Evolutionary conservation across 148 eudicot species (phyloP).

Genomic region (Chenopodium suecicum): DNA sequence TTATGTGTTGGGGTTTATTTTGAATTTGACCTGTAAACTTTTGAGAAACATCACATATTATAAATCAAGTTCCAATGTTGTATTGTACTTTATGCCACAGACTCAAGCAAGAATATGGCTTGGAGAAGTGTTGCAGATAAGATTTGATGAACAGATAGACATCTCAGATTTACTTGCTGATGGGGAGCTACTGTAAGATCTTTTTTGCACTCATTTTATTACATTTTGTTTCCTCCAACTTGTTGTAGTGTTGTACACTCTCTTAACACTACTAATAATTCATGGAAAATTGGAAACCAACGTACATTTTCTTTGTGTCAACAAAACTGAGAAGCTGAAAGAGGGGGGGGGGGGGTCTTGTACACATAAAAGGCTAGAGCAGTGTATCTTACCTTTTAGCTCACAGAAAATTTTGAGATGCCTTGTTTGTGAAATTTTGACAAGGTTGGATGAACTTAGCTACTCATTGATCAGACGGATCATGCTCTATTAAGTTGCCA

Average conservation of each 20-base stretch:
- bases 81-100: slow-evolving; percentile 33
- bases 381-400: not conserved
- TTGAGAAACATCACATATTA: not conserved
- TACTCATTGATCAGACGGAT: not conserved
- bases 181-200: slow-evolving; percentile 71
- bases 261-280: not conserved
- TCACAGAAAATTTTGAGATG: not conserved
- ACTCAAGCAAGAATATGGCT: slow-evolving; percentile 86
- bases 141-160: slow-evolving; percentile 51
- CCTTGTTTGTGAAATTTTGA: not conserved
- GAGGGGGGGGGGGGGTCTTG: too few species aligned
- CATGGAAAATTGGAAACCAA: not conserved
- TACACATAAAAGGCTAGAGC: not conserved
- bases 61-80: not conserved
- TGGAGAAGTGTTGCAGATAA: slow-evolving; percentile 62
- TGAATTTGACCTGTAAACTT: not conserved
- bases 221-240: not conserved
- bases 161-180: slow-evolving; percentile 74
- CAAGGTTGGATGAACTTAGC: not conserved
- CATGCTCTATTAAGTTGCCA: not conserved
- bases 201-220: slow-evolving; percentile 1
- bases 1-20: not conserved
- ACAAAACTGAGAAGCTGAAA: not conserved
- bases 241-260: not conserved
- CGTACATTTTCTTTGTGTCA: not conserved